Evolutionary conservation across 2,329 filamentous ascomycete genomes (phyloP).

Genomic region (Paramyrothecium sp.): DNA sequence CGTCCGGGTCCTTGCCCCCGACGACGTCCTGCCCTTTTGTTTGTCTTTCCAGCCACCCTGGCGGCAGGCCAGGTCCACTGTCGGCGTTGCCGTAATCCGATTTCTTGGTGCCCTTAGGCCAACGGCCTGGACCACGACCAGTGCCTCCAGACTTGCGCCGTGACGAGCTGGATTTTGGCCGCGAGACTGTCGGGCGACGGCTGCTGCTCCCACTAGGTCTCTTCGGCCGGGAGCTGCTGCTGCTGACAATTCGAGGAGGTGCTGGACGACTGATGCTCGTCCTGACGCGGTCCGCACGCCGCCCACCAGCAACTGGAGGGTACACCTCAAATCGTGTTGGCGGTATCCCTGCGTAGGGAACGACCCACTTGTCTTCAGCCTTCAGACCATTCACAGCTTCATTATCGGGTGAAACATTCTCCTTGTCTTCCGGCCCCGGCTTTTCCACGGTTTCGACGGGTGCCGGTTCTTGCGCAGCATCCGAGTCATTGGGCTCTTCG

Average conservation of each 20-base stretch:
- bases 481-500: slow-evolving; percentile 13
- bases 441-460: slow-evolving; percentile 27
- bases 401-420: slow-evolving; percentile 21
- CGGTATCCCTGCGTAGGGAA: slow-evolving; percentile 58
- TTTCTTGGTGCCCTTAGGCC: slow-evolving; percentile 69
- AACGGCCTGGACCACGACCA: slow-evolving; percentile 62
- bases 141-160: slow-evolving; percentile 61
- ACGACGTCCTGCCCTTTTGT: slow-evolving; percentile 11
- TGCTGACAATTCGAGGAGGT: slow-evolving; percentile 30
- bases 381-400: slow-evolving; percentile 23
- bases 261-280: slow-evolving; percentile 37
- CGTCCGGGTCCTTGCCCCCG: slow-evolving; percentile 13
- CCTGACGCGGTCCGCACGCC: slow-evolving; percentile 46
- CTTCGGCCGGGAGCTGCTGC: slow-evolving; percentile 34
- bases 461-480: slow-evolving; percentile 15
- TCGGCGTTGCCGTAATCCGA: slow-evolving; percentile 66
- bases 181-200: slow-evolving; percentile 29
- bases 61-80: slow-evolving; percentile 62
- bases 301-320: slow-evolving; percentile 57
- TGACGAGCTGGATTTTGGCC: slow-evolving; percentile 40
- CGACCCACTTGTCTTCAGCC: slow-evolving; percentile 38
- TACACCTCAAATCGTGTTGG: slow-evolving; percentile 75
- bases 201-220: slow-evolving; percentile 28
- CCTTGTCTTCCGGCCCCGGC: slow-evolving; percentile 27
- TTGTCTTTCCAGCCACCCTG: slow-evolving; percentile 46